phyloP scores from a whole-genome alignment of 2,329 filamentous ascomycete species.

The Scopulariopsis brevicaulis region DNA sequence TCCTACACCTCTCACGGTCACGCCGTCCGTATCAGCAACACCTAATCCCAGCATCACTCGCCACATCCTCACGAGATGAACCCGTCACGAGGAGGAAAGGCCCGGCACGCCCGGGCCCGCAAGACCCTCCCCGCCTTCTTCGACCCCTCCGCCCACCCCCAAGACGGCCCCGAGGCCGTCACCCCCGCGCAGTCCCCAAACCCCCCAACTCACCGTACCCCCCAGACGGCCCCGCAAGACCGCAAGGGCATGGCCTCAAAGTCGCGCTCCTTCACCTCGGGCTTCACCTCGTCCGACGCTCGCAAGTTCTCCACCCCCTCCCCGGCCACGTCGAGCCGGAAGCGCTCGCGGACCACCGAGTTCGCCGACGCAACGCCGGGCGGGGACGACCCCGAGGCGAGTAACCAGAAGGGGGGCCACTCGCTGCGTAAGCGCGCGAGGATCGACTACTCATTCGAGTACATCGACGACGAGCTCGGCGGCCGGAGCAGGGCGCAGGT shows the following conservation, averaged over 20 bases:
- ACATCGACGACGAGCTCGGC: constrained; percentile 34
- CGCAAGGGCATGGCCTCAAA: constrained; percentile 10
- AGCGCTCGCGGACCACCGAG: not conserved
- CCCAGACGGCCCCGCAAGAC: constrained; percentile 16
- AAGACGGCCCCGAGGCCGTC: not conserved
- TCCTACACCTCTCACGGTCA: not conserved
- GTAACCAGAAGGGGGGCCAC: constrained; percentile 38
- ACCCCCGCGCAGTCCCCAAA: not conserved
- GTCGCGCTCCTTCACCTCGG: not conserved
- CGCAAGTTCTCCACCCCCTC: not conserved
- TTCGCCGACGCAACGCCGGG: not conserved
- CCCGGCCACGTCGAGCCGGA: not conserved
- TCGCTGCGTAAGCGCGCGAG: constrained; percentile 44
- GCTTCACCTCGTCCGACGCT: not conserved
- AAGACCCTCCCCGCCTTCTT: not conserved
- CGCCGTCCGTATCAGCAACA: not conserved
- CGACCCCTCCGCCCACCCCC: not conserved
- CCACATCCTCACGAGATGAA: not conserved
- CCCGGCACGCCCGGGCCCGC: not conserved
- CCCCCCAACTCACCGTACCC: constrained; percentile 13
- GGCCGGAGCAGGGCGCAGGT: constrained; percentile 14
- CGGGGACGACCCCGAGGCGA: constrained; percentile 3
- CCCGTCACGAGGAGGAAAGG: constrained; percentile 3
- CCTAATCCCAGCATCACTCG: not conserved
- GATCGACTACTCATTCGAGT: constrained; percentile 44